Conservation (phyloP, 257 asterid genomes). For the Scutellaria baicalensis region DNA sequence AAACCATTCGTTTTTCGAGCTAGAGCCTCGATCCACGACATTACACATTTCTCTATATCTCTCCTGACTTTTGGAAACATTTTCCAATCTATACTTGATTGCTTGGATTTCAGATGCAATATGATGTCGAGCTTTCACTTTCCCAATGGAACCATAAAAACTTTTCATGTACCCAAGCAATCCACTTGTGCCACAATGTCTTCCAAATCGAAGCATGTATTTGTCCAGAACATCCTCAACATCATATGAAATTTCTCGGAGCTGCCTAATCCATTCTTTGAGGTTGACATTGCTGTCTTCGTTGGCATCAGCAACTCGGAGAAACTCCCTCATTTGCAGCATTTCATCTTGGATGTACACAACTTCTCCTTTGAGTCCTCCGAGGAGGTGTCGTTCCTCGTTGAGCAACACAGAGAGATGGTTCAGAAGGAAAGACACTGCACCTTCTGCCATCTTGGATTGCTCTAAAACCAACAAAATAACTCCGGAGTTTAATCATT, state of each 20-base stretch:
- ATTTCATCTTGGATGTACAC: constrained; percentile 20
- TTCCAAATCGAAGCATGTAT: constrained; percentile 9
- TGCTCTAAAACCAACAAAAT: background rate
- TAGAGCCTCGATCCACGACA: background rate
- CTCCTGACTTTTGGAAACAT: constrained; percentile 2
- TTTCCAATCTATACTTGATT: constrained; percentile 3
- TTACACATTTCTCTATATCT: constrained; percentile 7
- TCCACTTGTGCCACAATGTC: background rate
- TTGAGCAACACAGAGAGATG: constrained; percentile 13
- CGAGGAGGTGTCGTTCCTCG: constrained; percentile 2
- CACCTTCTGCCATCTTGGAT: constrained; percentile 23
- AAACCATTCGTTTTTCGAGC: background rate
- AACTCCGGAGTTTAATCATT: background rate
- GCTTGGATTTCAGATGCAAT: constrained; percentile 16
- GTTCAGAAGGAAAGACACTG: constrained; percentile 15
- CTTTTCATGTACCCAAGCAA: background rate
- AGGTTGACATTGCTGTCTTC: constrained; percentile 21
- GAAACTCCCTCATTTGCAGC: constrained; percentile 26
- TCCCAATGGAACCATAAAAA: background rate
- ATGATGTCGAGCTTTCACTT: constrained; percentile 6
- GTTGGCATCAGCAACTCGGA: constrained; percentile 22
- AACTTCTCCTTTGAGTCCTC: constrained; percentile 8
- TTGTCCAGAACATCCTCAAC: constrained; percentile 31
- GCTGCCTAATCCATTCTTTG: constrained; percentile 31
- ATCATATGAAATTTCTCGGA: constrained; percentile 32